A percentile compares a stretch with the other conserved stretches of the same genome.
Conservation (phyloP, 1,139 yeast species). For the Magnusiomyces sp. region DNA sequence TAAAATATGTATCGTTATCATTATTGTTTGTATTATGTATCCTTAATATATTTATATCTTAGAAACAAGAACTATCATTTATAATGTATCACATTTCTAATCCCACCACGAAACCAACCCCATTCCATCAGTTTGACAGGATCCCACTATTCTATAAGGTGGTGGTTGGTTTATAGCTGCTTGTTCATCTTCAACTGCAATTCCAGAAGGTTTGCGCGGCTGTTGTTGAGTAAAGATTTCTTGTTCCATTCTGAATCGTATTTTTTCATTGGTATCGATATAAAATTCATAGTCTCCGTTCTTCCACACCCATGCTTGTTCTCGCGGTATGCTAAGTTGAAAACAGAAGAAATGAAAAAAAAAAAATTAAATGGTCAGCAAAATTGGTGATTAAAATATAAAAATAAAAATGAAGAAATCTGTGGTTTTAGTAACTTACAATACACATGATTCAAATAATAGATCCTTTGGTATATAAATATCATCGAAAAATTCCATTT, state of each 20-base stretch:
- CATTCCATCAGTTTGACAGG: slow-evolving; percentile 94
- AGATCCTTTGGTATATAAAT: slow-evolving; percentile 76
- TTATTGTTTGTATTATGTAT: not conserved
- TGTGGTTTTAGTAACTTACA: slow-evolving; percentile 24
- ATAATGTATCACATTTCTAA: slow-evolving; percentile 24
- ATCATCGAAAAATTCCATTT: slow-evolving; percentile 84
- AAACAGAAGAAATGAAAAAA: not conserved
- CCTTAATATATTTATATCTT: too few species aligned
- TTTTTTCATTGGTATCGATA: slow-evolving; percentile 82
- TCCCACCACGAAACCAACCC: slow-evolving; percentile 98
- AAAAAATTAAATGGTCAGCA: not conserved
- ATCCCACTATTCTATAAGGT: slow-evolving; percentile 77
- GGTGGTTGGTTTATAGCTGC: slow-evolving; percentile 36
- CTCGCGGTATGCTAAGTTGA: slow-evolving; percentile 34
- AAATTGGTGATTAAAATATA: slow-evolving; percentile 18
- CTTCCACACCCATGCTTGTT: slow-evolving; percentile 94
- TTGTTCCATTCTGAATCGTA: slow-evolving; percentile 83
- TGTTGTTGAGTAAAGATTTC: slow-evolving; percentile 75
- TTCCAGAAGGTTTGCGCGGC: slow-evolving; percentile 48
- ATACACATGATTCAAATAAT: slow-evolving; percentile 72
- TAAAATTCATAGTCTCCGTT: slow-evolving; percentile 56
- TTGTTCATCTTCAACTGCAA: slow-evolving; percentile 36
- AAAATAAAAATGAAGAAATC: not conserved
- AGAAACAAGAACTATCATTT: not conserved
- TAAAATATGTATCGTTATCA: not conserved